A percentile compares a stretch with the other conserved stretches of the same genome.
phyloP scores from a whole-genome alignment of 78 protist genomes.

The Diacronema lutheri region DNA sequence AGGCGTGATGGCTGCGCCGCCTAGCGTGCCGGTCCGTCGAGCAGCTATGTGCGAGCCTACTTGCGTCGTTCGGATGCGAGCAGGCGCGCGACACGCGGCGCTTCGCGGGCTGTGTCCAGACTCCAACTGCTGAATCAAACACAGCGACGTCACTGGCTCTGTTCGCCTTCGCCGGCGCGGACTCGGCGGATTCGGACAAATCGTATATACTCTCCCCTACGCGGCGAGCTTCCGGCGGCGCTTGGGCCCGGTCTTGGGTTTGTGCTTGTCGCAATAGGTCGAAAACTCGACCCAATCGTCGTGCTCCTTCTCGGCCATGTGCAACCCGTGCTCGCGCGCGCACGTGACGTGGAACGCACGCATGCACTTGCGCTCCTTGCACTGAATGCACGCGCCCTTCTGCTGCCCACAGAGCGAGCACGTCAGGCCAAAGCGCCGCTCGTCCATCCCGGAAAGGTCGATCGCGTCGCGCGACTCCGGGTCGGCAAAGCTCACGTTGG shows the following conservation, averaged over 20 bases:
- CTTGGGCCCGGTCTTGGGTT: background rate
- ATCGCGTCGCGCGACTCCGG: background rate
- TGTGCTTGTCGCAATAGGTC: background rate
- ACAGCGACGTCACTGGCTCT: too few species aligned
- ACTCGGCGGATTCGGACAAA: too few species aligned
- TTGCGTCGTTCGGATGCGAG: too few species aligned
- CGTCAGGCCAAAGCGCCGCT: background rate
- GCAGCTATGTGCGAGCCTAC: too few species aligned
- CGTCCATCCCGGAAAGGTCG: background rate
- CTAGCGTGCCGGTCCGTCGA: too few species aligned
- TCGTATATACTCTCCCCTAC: too few species aligned
- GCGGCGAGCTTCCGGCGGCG: too few species aligned
- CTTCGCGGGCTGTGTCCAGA: too few species aligned
- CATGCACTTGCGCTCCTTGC: background rate
- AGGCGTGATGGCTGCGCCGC: too few species aligned
- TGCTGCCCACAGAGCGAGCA: conserved; percentile 23
- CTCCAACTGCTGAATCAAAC: too few species aligned
- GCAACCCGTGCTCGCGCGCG: background rate
- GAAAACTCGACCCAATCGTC: background rate
- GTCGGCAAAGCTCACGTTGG: conserved; percentile 19
- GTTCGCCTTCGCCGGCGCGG: too few species aligned
- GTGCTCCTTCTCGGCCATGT: background rate
- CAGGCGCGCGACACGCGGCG: too few species aligned
- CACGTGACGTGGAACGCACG: conserved; percentile 41
- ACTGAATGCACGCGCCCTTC: conserved; percentile 28